phyloP scores from a whole-genome alignment of 768 basidiomycete genomes.

The Lentinula sp. region DNA sequence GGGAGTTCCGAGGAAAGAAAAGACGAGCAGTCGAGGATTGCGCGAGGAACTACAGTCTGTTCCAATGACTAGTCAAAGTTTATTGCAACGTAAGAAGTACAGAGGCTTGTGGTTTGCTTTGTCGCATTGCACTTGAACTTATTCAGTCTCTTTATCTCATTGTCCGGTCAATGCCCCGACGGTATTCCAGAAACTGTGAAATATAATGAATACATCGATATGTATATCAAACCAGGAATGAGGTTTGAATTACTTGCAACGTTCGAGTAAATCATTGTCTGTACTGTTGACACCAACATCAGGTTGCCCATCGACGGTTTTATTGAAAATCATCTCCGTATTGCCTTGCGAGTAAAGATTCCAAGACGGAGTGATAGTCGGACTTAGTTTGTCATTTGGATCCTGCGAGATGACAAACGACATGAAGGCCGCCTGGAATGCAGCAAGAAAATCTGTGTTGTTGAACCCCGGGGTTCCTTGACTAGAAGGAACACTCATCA shows the following conservation, averaged over 20 bases:
- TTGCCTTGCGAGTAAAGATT: background rate
- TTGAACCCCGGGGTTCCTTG: conserved; percentile 6
- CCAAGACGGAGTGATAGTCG: conserved; percentile 16
- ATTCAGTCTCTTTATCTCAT: background rate
- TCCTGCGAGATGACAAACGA: conserved; percentile 14
- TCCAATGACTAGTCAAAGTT: no score
- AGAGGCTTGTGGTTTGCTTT: no score
- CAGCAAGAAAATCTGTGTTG: conserved; percentile 16
- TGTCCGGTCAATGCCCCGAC: conserved; percentile 5
- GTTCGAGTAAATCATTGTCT: conserved; percentile 10
- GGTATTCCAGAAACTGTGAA: conserved; percentile 8
- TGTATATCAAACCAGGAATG: no score
- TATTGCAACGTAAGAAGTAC: no score
- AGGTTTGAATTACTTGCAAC: conserved; percentile 14
- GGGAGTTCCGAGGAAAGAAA: no score
- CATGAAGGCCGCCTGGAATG: conserved; percentile 17
- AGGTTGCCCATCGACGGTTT: conserved; percentile 6
- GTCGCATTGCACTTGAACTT: no score
- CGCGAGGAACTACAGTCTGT: no score
- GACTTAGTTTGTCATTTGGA: conserved; percentile 12
- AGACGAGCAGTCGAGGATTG: no score
- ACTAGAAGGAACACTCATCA: no score
- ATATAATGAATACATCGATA: background rate
- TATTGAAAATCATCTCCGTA: conserved; percentile 26
- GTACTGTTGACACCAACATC: conserved; percentile 13